Percentiles rank a stretch among this genome's conserved stretches.
These are phyloP conservation scores for Carex parvula DNA, from an alignment of 176 grass and related monocot species.

Conservation along the genomic window DNA sequence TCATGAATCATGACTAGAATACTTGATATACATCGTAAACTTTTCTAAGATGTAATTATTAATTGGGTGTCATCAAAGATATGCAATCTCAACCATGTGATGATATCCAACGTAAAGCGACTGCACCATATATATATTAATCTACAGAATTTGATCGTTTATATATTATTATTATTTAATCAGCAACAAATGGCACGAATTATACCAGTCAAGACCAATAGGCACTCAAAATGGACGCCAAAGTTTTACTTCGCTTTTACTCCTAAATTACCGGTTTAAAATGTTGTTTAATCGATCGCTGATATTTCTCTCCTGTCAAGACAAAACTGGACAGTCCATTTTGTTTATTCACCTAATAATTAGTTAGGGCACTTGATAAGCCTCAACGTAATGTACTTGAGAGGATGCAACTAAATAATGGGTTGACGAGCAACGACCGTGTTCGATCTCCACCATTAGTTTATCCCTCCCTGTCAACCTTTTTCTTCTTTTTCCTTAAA, in stretches of 20 bases:
- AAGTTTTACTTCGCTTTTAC: constrained; percentile 3
- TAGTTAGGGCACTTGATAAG: not conserved
- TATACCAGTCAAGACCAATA: not conserved
- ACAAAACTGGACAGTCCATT: not conserved
- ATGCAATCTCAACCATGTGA: constrained; percentile 20
- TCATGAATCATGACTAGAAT: not conserved
- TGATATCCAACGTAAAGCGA: not conserved
- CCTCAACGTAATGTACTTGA: not conserved
- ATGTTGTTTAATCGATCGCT: not conserved
- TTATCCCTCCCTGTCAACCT: constrained; percentile 15
- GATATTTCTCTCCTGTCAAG: not conserved
- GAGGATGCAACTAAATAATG: not conserved
- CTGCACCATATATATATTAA: not conserved
- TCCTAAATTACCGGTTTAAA: constrained; percentile 21
- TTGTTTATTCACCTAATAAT: not conserved
- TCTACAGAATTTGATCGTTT: not conserved
- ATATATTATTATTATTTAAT: not conserved
- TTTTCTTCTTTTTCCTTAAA: not conserved
- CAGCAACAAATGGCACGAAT: not conserved
- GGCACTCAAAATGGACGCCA: not conserved
- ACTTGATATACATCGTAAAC: not conserved
- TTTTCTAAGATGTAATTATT: not conserved
- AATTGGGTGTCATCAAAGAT: not conserved
- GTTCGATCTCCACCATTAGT: constrained; percentile 11
- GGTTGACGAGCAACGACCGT: constrained; percentile 14